Percentiles rank a stretch among this genome's conserved stretches.
These are phyloP conservation scores for Prunus armeniaca DNA, from an alignment of 306 rosid genomes.

Conservation along the genomic window DNA sequence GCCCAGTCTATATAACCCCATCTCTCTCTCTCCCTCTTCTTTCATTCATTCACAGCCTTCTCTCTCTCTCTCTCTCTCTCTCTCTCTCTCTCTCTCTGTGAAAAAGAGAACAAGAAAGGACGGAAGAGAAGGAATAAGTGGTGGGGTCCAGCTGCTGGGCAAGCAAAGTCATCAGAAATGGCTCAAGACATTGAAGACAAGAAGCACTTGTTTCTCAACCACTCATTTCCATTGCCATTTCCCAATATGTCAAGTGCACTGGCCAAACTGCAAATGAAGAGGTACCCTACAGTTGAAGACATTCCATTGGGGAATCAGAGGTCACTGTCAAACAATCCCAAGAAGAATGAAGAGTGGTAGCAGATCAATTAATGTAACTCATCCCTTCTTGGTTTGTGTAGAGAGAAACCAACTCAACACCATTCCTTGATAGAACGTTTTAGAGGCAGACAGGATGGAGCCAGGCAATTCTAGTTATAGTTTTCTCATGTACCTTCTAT, in stretches of 20 bases:
- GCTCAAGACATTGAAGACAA: slow-evolving; percentile 22
- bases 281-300: slow-evolving; percentile 13
- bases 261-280: slow-evolving; percentile 20
- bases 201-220: slow-evolving; percentile 25
- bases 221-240: slow-evolving; percentile 9
- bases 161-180: slow-evolving; percentile 21
- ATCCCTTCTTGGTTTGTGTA: not conserved
- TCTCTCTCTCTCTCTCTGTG: too few species aligned
- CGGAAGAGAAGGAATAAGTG: slow-evolving; percentile 16
- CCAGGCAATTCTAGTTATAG: slow-evolving; percentile 58
- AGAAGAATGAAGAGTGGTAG: slow-evolving; percentile 4
- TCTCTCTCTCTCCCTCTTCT: not conserved
- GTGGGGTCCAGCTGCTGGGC: slow-evolving; percentile 22
- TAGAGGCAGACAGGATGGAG: slow-evolving; percentile 72
- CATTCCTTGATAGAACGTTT: slow-evolving; percentile 6
- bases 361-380: slow-evolving; percentile 25
- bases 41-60: not conserved
- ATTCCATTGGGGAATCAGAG: slow-evolving; percentile 10
- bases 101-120: slow-evolving; percentile 6
- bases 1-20: slow-evolving; percentile 13
- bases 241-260: not conserved
- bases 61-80: not conserved
- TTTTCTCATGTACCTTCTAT: slow-evolving; percentile 12
- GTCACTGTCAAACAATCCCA: slow-evolving; percentile 21
- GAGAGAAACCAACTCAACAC: slow-evolving; percentile 5